phyloP scores from a whole-genome alignment of 768 basidiomycete genomes.

The Punctularia strigosozonata region DNA sequence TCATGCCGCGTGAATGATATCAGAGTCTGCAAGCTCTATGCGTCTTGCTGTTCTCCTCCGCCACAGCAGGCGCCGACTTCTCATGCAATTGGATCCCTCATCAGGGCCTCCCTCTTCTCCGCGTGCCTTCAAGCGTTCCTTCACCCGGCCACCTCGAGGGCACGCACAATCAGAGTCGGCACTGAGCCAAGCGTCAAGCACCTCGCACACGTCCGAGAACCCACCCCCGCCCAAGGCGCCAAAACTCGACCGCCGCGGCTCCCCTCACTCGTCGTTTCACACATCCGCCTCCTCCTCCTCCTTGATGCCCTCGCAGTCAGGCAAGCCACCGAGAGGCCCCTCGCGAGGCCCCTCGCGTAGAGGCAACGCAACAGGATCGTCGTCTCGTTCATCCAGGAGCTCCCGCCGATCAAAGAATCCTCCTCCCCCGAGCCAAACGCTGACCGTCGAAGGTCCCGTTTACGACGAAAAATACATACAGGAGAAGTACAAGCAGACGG shows the following conservation, averaged over 20 bases:
- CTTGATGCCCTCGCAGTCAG: no score
- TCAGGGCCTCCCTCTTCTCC: constrained; percentile 14
- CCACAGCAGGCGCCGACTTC: constrained; percentile 35
- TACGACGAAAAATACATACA: constrained; percentile 24
- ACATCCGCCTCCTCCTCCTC: no score
- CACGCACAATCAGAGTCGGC: constrained; percentile 1
- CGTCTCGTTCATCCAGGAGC: constrained; percentile 6
- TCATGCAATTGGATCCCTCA: constrained; percentile 45
- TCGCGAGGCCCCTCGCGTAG: not conserved
- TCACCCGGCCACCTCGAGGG: constrained; percentile 27
- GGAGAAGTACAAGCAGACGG: constrained; percentile 11
- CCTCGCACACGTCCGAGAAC: constrained; percentile 8
- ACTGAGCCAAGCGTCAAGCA: constrained; percentile 4
- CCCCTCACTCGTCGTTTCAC: constrained; percentile 3
- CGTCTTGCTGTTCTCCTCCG: constrained; percentile 34
- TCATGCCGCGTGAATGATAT: no score
- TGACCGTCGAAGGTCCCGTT: constrained; percentile 19
- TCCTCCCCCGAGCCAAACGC: constrained; percentile 2
- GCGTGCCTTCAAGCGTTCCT: constrained; percentile 33
- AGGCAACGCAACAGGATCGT: not conserved
- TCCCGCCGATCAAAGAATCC: constrained; percentile 3
- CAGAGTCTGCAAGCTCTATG: no score
- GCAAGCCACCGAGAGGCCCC: constrained; percentile 1
- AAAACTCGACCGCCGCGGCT: constrained; percentile 6
- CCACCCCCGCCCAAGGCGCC: constrained; percentile 10